Evolutionary conservation across 2,329 filamentous ascomycete genomes (phyloP), one percentile per base, ranked within the genome.

Genomic region (Cucurbitaria berberidis): DNA sequence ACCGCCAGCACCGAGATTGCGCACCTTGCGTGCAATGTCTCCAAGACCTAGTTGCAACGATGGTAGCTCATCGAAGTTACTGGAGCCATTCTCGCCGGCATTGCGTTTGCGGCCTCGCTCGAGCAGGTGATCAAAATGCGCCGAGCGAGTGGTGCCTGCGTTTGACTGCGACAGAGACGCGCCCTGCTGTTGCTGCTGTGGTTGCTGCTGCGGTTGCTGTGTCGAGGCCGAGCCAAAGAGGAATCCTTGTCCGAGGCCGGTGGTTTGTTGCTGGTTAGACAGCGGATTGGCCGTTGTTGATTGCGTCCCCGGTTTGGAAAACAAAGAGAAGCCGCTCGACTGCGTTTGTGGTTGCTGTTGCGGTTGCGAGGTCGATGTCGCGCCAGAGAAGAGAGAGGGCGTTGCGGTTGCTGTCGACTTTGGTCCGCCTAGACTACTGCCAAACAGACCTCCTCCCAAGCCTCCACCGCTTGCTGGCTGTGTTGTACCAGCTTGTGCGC

Each of bases 41-140:
- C 91, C 90, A 27, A 99, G 82, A 19, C 95, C 93, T 48, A 99
- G 84, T 76, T 98, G 93, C 60, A 99, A 82, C 68, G 88, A 90
- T 6, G 95, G 93, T 40, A 99, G 82, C 55, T 97, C 91, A 62
- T 89, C 88, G 69, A 89, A 85, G 49, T 76, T 77, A 50, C 66
- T 75, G 42, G 75, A 75, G 15, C 84, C 84, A 52, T 86, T 82
- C 60, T 88, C 86, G 62, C 87, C 85, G 60, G 88, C 83, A 46
- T 86, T 84, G 58, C 91, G 86, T 73, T 87, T 88, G 69, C 82
- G 85, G 30, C 84, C 83, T 53, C 85, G 81, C 67, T 88, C 86
- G 19, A 88, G 73, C 30, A 88, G 70, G 59, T 84, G 85, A 62
- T 87, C 86, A 67, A 88, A 88, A 63, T 86, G 87, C 0, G 84